A percentile compares a stretch with the other conserved stretches of the same genome.
These are phyloP conservation scores for Boletus sp. DNA, from an alignment of 768 basidiomycete genomes.

Conservation along the genomic window DNA sequence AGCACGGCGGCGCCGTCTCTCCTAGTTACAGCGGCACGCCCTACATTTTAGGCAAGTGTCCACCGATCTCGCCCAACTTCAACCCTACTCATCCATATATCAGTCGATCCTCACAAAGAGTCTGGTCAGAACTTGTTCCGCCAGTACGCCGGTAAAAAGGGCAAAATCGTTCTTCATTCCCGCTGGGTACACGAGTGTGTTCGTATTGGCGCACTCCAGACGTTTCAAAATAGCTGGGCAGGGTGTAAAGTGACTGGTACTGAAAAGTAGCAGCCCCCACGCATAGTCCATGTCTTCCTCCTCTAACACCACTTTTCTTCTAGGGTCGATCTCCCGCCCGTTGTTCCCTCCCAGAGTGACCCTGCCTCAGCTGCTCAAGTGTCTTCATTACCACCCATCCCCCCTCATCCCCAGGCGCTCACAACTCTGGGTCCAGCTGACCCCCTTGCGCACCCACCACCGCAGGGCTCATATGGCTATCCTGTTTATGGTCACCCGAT, in stretches of 20 bases:
- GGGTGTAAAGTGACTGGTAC: conserved; percentile 77
- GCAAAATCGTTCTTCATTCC: conserved; percentile 70
- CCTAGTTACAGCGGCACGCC: conserved; percentile 75
- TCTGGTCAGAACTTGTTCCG: conserved; percentile 81
- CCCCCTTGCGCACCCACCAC: conserved; percentile 30
- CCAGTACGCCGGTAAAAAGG: conserved; percentile 77
- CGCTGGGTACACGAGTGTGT: conserved; percentile 81
- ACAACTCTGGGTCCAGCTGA: conserved; percentile 29
- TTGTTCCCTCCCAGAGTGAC: conserved; percentile 22
- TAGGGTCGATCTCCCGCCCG: conserved; percentile 27
- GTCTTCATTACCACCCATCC: conserved; percentile 25
- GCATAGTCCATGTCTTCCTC: background rate
- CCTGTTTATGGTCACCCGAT: conserved; percentile 43
- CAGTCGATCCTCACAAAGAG: conserved; percentile 76
- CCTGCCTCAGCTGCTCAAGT: conserved; percentile 26
- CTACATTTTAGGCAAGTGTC: conserved; percentile 70
- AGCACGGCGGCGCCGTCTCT: conserved; percentile 72
- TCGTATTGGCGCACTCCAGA: conserved; percentile 64
- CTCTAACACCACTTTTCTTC: background rate
- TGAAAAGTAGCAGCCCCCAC: conserved; percentile 54
- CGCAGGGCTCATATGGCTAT: conserved; percentile 30
- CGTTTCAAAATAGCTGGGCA: conserved; percentile 74
- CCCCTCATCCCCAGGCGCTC: conserved; percentile 28
- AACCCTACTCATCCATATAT: conserved; percentile 1
- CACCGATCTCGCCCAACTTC: conserved; percentile 1